Evolutionary conservation across 352 stramenopile genomes (phyloP).

Genomic region (Elongisporangium senticosum): DNA sequence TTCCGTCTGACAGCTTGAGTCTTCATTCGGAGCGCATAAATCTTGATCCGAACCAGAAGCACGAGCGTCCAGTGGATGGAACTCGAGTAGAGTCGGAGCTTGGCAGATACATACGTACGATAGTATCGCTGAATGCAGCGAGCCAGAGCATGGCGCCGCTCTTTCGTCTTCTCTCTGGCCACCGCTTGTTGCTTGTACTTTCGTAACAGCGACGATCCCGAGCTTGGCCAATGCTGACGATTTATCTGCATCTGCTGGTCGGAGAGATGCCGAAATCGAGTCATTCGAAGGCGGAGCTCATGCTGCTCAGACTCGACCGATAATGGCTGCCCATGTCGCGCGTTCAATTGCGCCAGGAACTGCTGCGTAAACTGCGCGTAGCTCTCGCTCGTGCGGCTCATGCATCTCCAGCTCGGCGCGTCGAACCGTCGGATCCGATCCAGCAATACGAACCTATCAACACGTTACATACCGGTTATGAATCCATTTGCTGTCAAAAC

Average conservation of each 20-base stretch:
- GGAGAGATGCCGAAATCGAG: neutral
- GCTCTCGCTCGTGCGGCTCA: neutral
- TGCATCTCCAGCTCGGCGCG: neutral
- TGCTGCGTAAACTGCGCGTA: neutral
- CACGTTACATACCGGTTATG: neutral
- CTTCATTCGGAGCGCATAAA: neutral
- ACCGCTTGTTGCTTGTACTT: neutral
- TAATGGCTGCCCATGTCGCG: neutral
- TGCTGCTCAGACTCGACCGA: neutral
- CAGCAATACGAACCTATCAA: neutral
- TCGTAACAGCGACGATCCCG: neutral
- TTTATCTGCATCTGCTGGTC: neutral
- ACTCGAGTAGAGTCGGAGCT: neutral
- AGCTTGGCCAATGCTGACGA: neutral
- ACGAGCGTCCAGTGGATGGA: neutral
- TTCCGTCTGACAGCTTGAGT: neutral
- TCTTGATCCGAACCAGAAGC: neutral
- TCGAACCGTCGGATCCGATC: slow-evolving; percentile 3
- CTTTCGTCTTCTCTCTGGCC: neutral
- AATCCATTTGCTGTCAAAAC: slow-evolving; percentile 1
- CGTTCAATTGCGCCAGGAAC: neutral
- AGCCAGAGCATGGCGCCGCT: neutral
- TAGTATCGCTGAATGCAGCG: neutral
- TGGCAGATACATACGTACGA: neutral
- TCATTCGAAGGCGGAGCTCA: neutral